Evolutionary conservation across 2,329 filamentous ascomycete species (phyloP).

Genomic region (Aspergillus fructus): DNA sequence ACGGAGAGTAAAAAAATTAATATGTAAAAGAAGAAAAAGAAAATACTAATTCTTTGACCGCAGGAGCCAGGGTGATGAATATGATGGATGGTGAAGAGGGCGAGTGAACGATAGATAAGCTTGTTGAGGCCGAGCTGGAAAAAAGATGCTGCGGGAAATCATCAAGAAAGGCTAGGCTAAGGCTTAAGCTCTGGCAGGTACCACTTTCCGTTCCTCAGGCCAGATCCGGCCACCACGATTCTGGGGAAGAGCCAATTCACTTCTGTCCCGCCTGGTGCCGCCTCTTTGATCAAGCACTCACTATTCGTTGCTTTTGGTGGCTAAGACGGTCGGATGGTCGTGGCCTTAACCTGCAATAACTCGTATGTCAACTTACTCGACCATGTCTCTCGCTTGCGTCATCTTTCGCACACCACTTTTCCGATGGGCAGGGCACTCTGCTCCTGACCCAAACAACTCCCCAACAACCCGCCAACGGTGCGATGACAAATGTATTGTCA

Average conservation of each 20-base stretch:
- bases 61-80: constrained; percentile 17
- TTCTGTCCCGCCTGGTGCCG: not conserved
- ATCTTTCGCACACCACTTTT: not conserved
- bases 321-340: not conserved
- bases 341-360: not conserved
- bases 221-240: not conserved
- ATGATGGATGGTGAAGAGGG: constrained; percentile 7
- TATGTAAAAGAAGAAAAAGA: constrained; percentile 22
- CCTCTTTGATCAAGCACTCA: not conserved
- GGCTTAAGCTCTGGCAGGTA: constrained; percentile 2
- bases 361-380: not conserved
- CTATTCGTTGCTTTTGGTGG: not conserved
- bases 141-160: constrained; percentile 23
- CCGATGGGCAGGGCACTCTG: not conserved
- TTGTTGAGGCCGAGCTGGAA: constrained; percentile 17
- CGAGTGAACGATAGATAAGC: not conserved
- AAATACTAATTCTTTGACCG: constrained; percentile 18
- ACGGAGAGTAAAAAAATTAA: constrained; percentile 20
- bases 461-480: not conserved
- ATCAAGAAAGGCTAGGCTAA: not conserved
- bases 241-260: not conserved
- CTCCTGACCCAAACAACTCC: not conserved
- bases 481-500: not conserved
- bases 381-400: not conserved
- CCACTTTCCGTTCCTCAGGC: not conserved